phyloP scores from a whole-genome alignment of 2,329 filamentous ascomycete genomes.

The Aspergillus aculeatinus region DNA sequence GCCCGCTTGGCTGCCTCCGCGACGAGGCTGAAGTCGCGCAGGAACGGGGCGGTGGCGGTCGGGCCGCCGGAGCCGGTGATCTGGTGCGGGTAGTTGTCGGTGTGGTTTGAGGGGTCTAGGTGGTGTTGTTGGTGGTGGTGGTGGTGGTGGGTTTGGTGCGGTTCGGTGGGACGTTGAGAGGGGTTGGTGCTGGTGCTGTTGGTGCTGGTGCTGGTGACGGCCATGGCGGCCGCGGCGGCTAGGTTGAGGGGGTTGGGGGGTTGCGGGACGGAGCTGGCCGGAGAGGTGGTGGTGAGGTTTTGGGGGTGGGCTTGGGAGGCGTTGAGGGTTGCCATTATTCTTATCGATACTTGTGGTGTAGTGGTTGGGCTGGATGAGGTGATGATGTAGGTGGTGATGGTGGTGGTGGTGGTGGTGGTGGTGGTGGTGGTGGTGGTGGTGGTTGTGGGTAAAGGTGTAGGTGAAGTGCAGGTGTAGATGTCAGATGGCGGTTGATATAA shows the following conservation, averaged over 20 bases:
- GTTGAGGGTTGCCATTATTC: slow-evolving; percentile 5
- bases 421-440: background rate
- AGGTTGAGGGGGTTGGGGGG: slow-evolving; percentile 9
- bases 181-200: background rate
- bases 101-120: slow-evolving; percentile 3
- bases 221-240: slow-evolving; percentile 1
- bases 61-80: slow-evolving; percentile 32
- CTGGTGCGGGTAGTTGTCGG: slow-evolving; percentile 25
- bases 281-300: slow-evolving; percentile 4
- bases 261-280: background rate
- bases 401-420: no score
- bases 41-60: slow-evolving; percentile 58
- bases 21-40: slow-evolving; percentile 79
- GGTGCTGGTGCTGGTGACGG: background rate
- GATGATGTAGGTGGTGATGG: background rate
- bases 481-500: background rate
- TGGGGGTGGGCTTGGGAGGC: background rate
- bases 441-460: background rate
- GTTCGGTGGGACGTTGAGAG: background rate
- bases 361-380: background rate
- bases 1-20: slow-evolving; percentile 92
- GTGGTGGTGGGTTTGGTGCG: background rate
- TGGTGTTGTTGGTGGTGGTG: background rate
- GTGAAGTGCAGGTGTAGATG: background rate
- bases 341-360: slow-evolving; percentile 7